Evolutionary conservation across 1,284 basidiomycete species (phyloP), one percentile per base, ranked within the genome.

Genomic region (Boletus sp.): DNA sequence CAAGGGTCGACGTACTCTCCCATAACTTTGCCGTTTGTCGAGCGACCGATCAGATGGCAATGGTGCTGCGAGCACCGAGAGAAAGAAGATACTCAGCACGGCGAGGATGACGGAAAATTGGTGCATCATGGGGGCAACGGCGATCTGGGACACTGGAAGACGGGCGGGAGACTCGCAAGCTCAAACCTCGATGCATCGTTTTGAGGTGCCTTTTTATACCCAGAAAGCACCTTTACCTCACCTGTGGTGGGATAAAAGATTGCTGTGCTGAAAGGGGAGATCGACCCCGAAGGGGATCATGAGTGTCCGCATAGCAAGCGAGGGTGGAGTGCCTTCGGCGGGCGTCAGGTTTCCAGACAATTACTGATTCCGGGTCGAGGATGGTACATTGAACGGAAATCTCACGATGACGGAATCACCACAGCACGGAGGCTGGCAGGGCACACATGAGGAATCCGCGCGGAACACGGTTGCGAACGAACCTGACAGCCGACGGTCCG

Each of bases 41-140:
- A 81, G 67, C 27, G 56, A 52, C 30, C 54, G 62, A 41, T 26
- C 47, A 17, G 32, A 30, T 7, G 72, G 66, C 23, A 81, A 56
- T 26, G 82, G 82, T 22, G 74, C 62, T 13, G 77, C 77, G 55
- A 75, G 56, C 35, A 67, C 60, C 49, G 70, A 55, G 51, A 75
- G 57, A 49, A 77, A 44, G 52, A 72, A 68, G 44, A 71, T 61
- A 59, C 74, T 69, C 52, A 81, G 57, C 23, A 70, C 58, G 52
- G 75, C 63, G 57, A 78, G 51, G 57, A 77, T 55, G 57, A 72
- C 48, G 35, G 65, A 61, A 54, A 73, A 44, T 52, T 62, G 69
- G 60, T 60, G 64, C 74, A 16, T 32, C n/a, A 14, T n/a, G 14
- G 30, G 30, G 30, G 3, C 7, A 16, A n/a, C 14, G 30, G 26